A percentile compares a stretch with the other conserved stretches of the same genome.
These are phyloP conservation scores for Anastatica hierochuntica DNA, from an alignment of 345 rosid genomes.

Conservation along the genomic window DNA sequence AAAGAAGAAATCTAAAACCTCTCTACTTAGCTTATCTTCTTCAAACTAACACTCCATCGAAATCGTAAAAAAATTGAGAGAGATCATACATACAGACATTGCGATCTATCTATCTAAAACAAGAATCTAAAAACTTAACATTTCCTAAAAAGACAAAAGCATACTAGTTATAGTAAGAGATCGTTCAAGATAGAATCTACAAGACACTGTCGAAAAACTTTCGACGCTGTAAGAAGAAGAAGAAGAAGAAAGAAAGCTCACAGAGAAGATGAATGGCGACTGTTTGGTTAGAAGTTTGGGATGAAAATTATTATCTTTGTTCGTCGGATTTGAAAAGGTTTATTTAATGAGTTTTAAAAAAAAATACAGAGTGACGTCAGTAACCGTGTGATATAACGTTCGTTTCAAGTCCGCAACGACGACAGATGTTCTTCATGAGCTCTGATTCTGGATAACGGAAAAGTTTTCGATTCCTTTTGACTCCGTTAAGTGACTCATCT, in stretches of 20 bases:
- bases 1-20: not conserved
- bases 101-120: slow-evolving; percentile 8
- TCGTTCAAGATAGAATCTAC: not conserved
- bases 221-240: not conserved
- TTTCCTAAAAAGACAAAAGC: not conserved
- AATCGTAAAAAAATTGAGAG: not conserved
- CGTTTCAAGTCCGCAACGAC: slow-evolving; percentile 28
- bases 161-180: not conserved
- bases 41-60: too few species aligned
- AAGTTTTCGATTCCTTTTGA: not conserved
- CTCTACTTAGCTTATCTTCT: too few species aligned
- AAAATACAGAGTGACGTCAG: slow-evolving; percentile 1
- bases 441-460: slow-evolving; percentile 17
- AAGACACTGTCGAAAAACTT: too few species aligned
- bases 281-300: too few species aligned
- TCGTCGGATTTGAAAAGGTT: slow-evolving; percentile 16
- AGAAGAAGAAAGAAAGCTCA: slow-evolving; percentile 7
- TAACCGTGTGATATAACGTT: slow-evolving; percentile 14
- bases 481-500: not conserved
- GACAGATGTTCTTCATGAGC: slow-evolving; percentile 22
- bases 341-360: slow-evolving; percentile 5
- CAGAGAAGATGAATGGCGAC: not conserved
- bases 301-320: not conserved
- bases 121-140: too few species aligned
- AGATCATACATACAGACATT: slow-evolving; percentile 16